Base-by-base conservation (phyloP, 2,329 filamentous ascomycete genomes). In the Rachicladosporium sp. region DNA sequence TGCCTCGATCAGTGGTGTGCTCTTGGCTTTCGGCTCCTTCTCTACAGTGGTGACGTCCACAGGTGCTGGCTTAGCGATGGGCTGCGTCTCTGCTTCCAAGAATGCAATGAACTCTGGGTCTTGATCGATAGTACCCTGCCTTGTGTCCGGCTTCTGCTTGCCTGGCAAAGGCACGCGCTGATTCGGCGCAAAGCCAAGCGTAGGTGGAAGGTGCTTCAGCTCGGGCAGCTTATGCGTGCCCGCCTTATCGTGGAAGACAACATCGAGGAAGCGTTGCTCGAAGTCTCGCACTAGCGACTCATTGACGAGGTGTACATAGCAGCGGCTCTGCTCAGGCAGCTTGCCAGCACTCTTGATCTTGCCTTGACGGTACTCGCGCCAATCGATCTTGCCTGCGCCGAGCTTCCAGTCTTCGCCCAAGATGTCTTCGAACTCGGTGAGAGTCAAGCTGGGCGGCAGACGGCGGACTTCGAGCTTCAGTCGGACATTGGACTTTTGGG, bases 101-200 rank as follows among this genome's bases (percentile, higher is more conserved):
- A 96, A 98, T 19, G 80, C 78, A 67, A 95, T 93, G 52, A 95
- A 98, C 51, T 96, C 91, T 0, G 84, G 78, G 54, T 98, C 91
- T 57, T 94, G 87, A 53, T 98, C 91, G 49, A 98, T 96, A 3
- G 87, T 94, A 38, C 89, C 91, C 58, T 94, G 85, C 10, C 88
- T 79, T 38, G 78, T 77, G 66, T 98, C 91, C 39, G 77, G 75
- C 29, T 86, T 78, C 37, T 76, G 75, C 58, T 84, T 85, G 29
- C 74, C 43, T 75, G 76, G 37, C 23, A 55, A 31, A 1, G 89
- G 86, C 1, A 86, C 74, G 53, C 88, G 88, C 49, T 85, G 84
- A 63, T 88, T 93, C 1, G 82, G 75, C 11, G 88, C 78, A 53
- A 84, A 84, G 54, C 94, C 88, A 36, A 95, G 68, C 4, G 74